A percentile compares a stretch with the other conserved stretches of the same genome.
phyloP scores from a whole-genome alignment of 2,329 filamentous ascomycete species.

The Verticillium nonalfalfae region DNA sequence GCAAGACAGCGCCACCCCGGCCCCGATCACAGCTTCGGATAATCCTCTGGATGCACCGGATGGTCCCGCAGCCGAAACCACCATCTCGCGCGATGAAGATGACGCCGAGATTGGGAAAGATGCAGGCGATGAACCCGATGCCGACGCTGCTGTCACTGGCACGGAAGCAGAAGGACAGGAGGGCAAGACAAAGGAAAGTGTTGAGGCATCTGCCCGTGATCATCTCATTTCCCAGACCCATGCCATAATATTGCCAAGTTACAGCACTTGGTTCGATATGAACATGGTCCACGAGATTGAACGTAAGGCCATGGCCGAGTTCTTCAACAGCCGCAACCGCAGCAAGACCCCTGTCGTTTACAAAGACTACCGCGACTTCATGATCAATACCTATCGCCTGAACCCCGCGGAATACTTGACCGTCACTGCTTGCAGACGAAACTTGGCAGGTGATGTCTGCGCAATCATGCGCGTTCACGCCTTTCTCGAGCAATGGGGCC shows the following conservation, averaged over 20 bases:
- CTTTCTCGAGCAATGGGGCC: constrained; percentile 96
- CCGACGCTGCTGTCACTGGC: constrained; percentile 37
- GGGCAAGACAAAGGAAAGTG: constrained; percentile 68
- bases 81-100: constrained; percentile 62
- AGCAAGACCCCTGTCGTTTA: constrained; percentile 97
- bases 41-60: constrained; percentile 65
- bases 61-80: constrained; percentile 56
- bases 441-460: constrained; percentile 94
- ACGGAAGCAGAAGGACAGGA: constrained; percentile 44
- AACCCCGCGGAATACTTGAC: constrained; percentile 96
- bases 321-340: constrained; percentile 96
- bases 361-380: constrained; percentile 98
- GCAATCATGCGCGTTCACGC: constrained; percentile 98
- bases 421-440: constrained; percentile 90
- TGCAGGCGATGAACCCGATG: constrained; percentile 34
- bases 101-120: constrained; percentile 43
- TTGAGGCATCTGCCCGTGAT: constrained; percentile 82
- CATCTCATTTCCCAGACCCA: constrained; percentile 92
- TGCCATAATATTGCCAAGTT: constrained; percentile 92
- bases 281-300: constrained; percentile 84
- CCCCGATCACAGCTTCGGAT: constrained; percentile 46
- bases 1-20: constrained; percentile 55
- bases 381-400: constrained; percentile 98
- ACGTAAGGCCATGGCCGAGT: constrained; percentile 90
- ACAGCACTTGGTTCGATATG: constrained; percentile 99